These are phyloP conservation scores for Talaromyces pinophilus DNA, from an alignment of 2,329 filamentous ascomycete genomes.

Conservation along the genomic window DNA sequence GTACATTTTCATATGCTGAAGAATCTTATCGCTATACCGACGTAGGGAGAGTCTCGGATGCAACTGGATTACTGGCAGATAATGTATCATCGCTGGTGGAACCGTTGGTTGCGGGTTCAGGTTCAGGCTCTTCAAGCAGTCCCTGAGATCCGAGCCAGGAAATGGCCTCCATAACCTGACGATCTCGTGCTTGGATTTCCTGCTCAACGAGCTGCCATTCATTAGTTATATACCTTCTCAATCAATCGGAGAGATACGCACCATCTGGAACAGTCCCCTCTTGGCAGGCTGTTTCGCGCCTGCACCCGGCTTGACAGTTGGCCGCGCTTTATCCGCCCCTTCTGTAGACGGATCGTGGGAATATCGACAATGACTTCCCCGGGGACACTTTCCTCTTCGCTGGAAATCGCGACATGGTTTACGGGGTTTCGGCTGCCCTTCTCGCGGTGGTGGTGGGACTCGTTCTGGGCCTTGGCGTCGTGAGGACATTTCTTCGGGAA, in stretches of 20 bases:
- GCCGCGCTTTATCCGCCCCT: neutral
- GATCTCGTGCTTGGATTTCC: slow-evolving; percentile 46
- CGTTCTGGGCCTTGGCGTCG: slow-evolving; percentile 44
- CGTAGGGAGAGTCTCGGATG: neutral
- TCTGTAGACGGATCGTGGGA: slow-evolving; percentile 38
- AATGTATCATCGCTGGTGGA: neutral
- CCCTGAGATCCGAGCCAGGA: slow-evolving; percentile 46
- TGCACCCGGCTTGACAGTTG: slow-evolving; percentile 23
- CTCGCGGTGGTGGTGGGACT: slow-evolving; percentile 42
- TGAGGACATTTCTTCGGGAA: slow-evolving; percentile 46
- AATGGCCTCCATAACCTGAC: slow-evolving; percentile 46
- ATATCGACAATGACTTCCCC: slow-evolving; percentile 46
- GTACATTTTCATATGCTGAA: neutral
- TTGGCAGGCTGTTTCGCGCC: slow-evolving; percentile 26
- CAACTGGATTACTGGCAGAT: neutral
- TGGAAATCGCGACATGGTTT: slow-evolving; percentile 45
- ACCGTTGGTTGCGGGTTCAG: neutral
- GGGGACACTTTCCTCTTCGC: slow-evolving; percentile 45
- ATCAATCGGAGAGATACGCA: slow-evolving; percentile 29
- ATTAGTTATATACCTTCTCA: neutral
- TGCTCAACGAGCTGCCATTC: slow-evolving; percentile 42
- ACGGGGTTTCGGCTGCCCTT: slow-evolving; percentile 31
- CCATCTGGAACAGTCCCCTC: slow-evolving; percentile 48
- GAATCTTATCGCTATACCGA: neutral
- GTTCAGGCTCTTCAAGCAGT: slow-evolving; percentile 33